These are phyloP conservation scores for Ogataea pignaliae DNA, from an alignment of 805 yeast genomes.

Conservation along the genomic window DNA sequence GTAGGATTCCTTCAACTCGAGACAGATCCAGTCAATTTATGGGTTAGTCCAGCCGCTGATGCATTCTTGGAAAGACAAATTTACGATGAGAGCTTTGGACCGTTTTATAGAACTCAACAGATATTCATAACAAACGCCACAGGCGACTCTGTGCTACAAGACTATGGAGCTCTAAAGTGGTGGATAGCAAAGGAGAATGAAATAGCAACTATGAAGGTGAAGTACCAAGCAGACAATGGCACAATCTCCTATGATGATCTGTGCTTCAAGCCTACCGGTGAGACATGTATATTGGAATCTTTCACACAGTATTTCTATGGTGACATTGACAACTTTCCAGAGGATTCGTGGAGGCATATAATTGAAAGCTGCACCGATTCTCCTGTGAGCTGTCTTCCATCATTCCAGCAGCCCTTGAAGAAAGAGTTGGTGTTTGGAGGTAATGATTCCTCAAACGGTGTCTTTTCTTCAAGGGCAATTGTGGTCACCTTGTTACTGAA, in stretches of 20 bases:
- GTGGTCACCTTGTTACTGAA: conserved; percentile 69
- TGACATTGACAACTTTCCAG: conserved; percentile 43
- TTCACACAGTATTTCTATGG: conserved; percentile 86
- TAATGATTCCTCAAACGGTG: conserved; percentile 34
- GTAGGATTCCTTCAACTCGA: conserved; percentile 55
- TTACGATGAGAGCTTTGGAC: conserved; percentile 83
- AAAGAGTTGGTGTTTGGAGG: conserved; percentile 70
- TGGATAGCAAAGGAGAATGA: conserved; percentile 78
- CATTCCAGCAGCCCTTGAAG: conserved; percentile 86
- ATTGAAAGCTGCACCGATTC: conserved; percentile 61
- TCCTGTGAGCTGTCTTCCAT: conserved; percentile 87
- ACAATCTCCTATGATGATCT: conserved; percentile 49
- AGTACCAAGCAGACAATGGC: conserved; percentile 11
- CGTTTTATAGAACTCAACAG: conserved; percentile 87
- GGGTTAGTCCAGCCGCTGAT: conserved; percentile 82
- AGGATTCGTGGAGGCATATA: conserved; percentile 50
- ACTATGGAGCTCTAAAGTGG: conserved; percentile 74
- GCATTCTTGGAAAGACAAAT: conserved; percentile 62
- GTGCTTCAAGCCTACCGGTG: conserved; percentile 82
- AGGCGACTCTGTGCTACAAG: conserved; percentile 56
- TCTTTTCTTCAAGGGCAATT: conserved; percentile 63
- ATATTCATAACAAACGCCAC: conserved; percentile 65
- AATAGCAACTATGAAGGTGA: conserved; percentile 33
- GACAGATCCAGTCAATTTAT: conserved; percentile 72
- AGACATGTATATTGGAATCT: conserved; percentile 78